phyloP scores from a whole-genome alignment of 2,329 filamentous ascomycete genomes.

The Endothia cerciana region DNA sequence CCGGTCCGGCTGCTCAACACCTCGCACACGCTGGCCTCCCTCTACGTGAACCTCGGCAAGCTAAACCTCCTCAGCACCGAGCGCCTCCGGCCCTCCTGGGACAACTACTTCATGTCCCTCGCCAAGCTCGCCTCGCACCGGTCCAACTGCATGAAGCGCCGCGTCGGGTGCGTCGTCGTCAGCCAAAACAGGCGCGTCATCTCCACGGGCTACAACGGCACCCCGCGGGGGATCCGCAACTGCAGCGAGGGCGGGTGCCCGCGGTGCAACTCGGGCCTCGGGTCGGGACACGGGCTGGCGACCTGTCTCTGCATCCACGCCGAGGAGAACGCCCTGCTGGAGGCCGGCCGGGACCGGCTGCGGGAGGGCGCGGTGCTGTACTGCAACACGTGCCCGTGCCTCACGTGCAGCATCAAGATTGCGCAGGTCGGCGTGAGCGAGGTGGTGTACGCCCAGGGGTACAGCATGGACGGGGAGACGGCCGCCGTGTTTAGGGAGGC shows the following conservation, averaged over 20 bases:
- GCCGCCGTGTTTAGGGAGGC: conserved; percentile 82
- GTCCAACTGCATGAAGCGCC: conserved; percentile 97
- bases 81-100: conserved; percentile 88
- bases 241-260: conserved; percentile 91
- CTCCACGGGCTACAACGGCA: conserved; percentile 96
- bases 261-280: conserved; percentile 78
- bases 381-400: conserved; percentile 93
- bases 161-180: conserved; percentile 93
- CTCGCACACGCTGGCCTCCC: conserved; percentile 68
- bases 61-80: conserved; percentile 78
- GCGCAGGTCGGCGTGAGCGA: conserved; percentile 94
- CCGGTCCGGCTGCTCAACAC: conserved; percentile 87
- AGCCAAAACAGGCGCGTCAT: conserved; percentile 79
- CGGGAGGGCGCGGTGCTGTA: conserved; percentile 82
- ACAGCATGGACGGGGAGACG: conserved; percentile 89
- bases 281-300: conserved; percentile 71
- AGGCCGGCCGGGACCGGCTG: conserved; percentile 90
- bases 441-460: conserved; percentile 91
- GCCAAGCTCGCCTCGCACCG: conserved; percentile 87
- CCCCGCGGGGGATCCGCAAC: conserved; percentile 85
- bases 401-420: conserved; percentile 99
- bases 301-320: conserved; percentile 97
- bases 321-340: conserved; percentile 94
- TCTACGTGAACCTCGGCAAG: conserved; percentile 72
- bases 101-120: conserved; percentile 98